Evolutionary conservation across 179 eudicot genomes (phyloP), one percentile per base, ranked within the genome.

Genomic region (Amaranthus tricolor): DNA sequence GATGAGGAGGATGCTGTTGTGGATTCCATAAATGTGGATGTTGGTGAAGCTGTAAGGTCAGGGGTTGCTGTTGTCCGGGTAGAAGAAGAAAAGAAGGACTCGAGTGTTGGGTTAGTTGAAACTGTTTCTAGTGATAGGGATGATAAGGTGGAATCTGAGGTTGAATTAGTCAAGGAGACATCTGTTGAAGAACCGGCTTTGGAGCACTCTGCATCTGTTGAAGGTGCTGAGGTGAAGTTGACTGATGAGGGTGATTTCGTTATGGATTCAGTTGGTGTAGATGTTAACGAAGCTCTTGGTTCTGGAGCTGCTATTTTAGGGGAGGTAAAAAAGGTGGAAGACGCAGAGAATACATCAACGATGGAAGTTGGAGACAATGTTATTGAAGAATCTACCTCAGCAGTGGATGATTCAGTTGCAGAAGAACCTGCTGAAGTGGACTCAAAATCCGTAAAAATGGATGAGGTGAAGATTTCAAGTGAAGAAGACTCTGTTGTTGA

Each of bases 241-340:
- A 79, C 71, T 11, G 70, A 77, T 43, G 81, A 82, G 50, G 90
- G 83, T 16, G 86, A 82, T 78, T 68, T 83, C 31, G 68, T 87
- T 70, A 84, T 87, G 74, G 89, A 85, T 40, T 74, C 77, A 19
- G 74, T 86, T 56, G 16, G 77, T 45, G 85, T 84, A 64, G 88
- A 86, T 78, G 79, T 62, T 67, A 68, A 9, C 50, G 79, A 73
- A 78, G 80, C 82, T 40, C 81, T 77, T 71, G 79, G 78, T 79
- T 84, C 86, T 20, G 80, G 81, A 48, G 45, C 68, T 72, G 77
- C 71, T 55, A 54, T 55, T 53, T 85, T 78, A 71, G 85, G 79
- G 50, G 83, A 76, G 51, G 70, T 66, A 9, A 76, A 44, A 45
- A 81, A 69, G 60, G 55, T 4, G 49, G 63, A 49, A 60, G 66